Conservation (phyloP, 306 rosid species). For the Lathyrus aphaca region DNA sequence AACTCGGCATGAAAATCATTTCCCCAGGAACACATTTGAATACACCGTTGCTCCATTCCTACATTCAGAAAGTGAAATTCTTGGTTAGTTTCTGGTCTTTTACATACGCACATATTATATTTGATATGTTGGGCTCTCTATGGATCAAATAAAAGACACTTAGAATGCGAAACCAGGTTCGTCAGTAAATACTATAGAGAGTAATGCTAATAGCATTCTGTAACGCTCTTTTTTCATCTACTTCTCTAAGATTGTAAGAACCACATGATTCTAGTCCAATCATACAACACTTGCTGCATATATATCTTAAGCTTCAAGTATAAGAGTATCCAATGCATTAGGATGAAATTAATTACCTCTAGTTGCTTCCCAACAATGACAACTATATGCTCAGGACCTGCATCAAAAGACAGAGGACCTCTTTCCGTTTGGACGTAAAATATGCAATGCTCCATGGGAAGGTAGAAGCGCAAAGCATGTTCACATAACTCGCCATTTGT, state of each 20-base stretch:
- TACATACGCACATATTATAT: background rate
- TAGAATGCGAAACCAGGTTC: too few relatives aligned
- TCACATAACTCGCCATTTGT: constrained; percentile 35
- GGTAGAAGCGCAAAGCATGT: constrained; percentile 66
- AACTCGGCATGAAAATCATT: constrained; percentile 56
- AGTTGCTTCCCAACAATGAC: constrained; percentile 73
- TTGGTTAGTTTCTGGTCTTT: constrained; percentile 8
- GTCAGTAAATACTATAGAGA: too few relatives aligned
- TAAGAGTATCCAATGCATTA: background rate
- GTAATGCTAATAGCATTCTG: too few relatives aligned
- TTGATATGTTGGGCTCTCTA: background rate
- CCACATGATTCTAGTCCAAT: background rate
- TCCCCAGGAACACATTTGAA: constrained; percentile 60
- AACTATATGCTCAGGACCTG: constrained; percentile 60
- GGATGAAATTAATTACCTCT: constrained; percentile 51
- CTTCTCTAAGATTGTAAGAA: background rate
- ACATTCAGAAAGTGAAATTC: constrained; percentile 25
- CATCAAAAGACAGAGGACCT: constrained; percentile 58
- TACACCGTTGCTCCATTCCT: constrained; percentile 63
- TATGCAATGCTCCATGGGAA: constrained; percentile 62
- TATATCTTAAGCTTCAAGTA: background rate
- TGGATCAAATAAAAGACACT: background rate
- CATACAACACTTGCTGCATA: background rate
- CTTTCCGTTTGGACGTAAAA: constrained; percentile 55
- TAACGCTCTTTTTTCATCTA: too few relatives aligned